A percentile compares a stretch with the other conserved stretches of the same genome.
Conservation (phyloP, 2,329 filamentous ascomycete species). For the Diaporthe vexans region DNA sequence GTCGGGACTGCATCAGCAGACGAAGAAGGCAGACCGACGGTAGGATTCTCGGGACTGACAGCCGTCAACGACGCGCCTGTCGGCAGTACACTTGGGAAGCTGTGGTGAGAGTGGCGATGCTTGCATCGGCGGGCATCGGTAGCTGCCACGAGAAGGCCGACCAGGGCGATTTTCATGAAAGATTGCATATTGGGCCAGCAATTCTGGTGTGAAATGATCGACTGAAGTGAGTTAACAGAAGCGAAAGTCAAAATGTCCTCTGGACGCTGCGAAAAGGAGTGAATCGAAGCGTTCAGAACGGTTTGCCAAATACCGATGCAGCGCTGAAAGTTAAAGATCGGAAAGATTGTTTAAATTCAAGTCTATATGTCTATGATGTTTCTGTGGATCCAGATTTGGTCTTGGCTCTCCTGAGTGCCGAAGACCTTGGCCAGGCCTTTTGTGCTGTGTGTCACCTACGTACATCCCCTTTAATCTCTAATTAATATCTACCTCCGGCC, state of each 20-base stretch:
- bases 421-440: slow-evolving; percentile 14
- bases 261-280: slow-evolving; percentile 14
- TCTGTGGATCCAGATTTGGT: not conserved
- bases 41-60: not conserved
- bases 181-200: slow-evolving; percentile 25
- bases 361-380: slow-evolving; percentile 8
- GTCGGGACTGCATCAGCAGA: slow-evolving; percentile 18
- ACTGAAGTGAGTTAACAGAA: slow-evolving; percentile 37
- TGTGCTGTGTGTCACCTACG: slow-evolving; percentile 21
- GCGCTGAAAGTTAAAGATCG: not conserved
- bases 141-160: slow-evolving; percentile 19
- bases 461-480: slow-evolving; percentile 33
- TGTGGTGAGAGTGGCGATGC: slow-evolving; percentile 33
- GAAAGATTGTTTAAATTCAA: slow-evolving; percentile 16
- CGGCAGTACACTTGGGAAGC: not conserved
- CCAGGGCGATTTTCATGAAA: slow-evolving; percentile 24
- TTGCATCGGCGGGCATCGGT: slow-evolving; percentile 35
- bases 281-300: slow-evolving; percentile 18
- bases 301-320: not conserved
- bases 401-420: slow-evolving; percentile 21
- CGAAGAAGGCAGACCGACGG: not conserved
- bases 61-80: not conserved
- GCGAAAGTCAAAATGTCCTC: slow-evolving; percentile 15
- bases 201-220: slow-evolving; percentile 19
- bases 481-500: slow-evolving; percentile 28